phyloP scores from a whole-genome alignment of 169 alveolate genomes.

The Plasmodium chabaudi region DNA sequence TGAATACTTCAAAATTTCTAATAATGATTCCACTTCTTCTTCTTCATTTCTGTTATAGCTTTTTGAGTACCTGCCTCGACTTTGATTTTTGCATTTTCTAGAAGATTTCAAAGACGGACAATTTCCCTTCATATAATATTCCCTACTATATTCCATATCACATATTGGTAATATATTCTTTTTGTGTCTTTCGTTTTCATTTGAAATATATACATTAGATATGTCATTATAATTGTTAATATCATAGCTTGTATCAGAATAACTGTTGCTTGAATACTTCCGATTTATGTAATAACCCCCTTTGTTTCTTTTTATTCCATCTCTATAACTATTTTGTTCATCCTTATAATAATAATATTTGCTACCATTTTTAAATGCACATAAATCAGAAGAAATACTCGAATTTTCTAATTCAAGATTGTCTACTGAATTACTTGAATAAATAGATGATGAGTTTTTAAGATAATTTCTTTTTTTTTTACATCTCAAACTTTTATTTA shows the following conservation, averaged over 20 bases:
- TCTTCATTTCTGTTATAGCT: not conserved
- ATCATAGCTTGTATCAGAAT: too few relatives aligned
- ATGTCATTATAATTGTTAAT: too few relatives aligned
- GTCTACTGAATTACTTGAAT: slow-evolving; percentile 9
- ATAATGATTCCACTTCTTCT: slow-evolving; percentile 39
- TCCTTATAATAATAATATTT: not conserved
- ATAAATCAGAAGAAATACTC: not conserved
- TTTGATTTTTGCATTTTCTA: not conserved
- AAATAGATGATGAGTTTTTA: not conserved
- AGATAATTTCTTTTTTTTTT: not conserved
- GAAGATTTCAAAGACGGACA: not conserved
- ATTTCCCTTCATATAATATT: not conserved
- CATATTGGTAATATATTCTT: not conserved
- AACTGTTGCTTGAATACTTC: too few relatives aligned
- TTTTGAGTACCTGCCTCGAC: not conserved
- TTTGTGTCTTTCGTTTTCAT: too few relatives aligned
- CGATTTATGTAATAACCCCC: too few relatives aligned
- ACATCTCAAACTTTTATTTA: not conserved
- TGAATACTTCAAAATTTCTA: slow-evolving; percentile 37
- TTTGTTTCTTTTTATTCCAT: not conserved
- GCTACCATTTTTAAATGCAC: not conserved
- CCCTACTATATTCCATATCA: not conserved
- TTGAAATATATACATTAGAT: too few relatives aligned
- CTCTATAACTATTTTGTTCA: not conserved
- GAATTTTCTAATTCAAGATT: not conserved